Conservation (phyloP, 2,329 filamentous ascomycete genomes). For the Alternaria postmessia region DNA sequence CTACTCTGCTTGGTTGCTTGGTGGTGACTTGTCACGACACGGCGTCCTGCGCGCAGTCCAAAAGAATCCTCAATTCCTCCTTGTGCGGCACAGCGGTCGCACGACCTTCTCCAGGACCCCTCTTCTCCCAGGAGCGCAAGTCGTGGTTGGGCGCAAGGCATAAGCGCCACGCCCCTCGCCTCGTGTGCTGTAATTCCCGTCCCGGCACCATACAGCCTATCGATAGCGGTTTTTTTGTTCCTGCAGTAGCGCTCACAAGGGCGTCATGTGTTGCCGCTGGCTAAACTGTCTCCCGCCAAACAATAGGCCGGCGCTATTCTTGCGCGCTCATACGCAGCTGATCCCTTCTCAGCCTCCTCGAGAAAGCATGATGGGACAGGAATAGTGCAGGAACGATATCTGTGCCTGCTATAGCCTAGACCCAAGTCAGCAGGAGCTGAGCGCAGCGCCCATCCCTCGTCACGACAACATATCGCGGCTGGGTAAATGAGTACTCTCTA, state of each 20-base stretch:
- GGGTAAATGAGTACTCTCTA: background rate
- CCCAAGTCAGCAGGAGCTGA: background rate
- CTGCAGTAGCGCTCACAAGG: constrained; percentile 16
- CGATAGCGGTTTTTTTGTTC: constrained; percentile 12
- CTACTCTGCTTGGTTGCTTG: constrained; percentile 8
- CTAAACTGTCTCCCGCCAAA: background rate
- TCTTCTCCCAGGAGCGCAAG: background rate
- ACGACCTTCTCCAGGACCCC: background rate
- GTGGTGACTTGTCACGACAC: constrained; percentile 5
- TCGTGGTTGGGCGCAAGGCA: background rate
- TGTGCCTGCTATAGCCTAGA: background rate
- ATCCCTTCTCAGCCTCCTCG: constrained; percentile 2
- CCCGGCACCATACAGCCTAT: constrained; percentile 8
- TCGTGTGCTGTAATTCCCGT: background rate
- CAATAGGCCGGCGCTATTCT: constrained; percentile 14
- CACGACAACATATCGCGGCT: background rate
- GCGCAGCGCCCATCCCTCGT: background rate
- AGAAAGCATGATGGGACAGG: background rate
- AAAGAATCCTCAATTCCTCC: background rate
- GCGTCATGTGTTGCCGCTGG: constrained; percentile 4
- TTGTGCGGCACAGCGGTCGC: constrained; percentile 4
- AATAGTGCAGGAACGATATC: constrained; percentile 2
- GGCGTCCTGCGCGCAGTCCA: constrained; percentile 4
- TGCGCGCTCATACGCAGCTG: constrained; percentile 6
- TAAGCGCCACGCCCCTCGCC: constrained; percentile 7